Percentiles rank a stretch among this genome's conserved stretches.
Evolutionary conservation across 345 rosid genomes (phyloP).

Genomic region (Raphanus sativus): DNA sequence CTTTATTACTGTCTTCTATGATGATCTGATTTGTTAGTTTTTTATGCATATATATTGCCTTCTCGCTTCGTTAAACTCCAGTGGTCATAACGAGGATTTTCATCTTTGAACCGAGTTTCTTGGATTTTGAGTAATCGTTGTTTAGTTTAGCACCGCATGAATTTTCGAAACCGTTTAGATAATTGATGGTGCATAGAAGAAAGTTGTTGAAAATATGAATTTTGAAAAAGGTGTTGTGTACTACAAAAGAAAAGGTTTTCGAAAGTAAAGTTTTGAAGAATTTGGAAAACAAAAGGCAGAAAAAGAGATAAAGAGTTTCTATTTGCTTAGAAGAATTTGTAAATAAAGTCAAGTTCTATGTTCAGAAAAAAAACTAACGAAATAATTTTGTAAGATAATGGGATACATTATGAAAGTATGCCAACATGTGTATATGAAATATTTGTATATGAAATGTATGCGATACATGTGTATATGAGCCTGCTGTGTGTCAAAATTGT

Average conservation of each 20-base stretch:
- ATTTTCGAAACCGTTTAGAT: not conserved
- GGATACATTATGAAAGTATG: not conserved
- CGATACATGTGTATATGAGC: not conserved
- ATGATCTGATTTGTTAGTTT: no score
- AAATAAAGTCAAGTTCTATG: not conserved
- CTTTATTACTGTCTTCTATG: not conserved
- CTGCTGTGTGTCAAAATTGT: not conserved
- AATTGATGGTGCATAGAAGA: not conserved
- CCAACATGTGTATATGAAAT: not conserved
- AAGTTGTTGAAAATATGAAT: not conserved
- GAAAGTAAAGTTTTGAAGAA: not conserved
- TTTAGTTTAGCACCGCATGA: not conserved
- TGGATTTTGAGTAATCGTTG: not conserved
- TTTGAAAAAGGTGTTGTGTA: not conserved
- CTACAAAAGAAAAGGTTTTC: not conserved
- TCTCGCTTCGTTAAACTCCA: not conserved
- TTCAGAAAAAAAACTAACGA: not conserved
- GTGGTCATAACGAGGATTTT: not conserved
- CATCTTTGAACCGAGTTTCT: not conserved
- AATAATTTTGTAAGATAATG: not conserved
- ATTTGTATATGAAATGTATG: not conserved
- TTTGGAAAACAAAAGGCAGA: not conserved
- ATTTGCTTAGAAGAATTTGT: not conserved
- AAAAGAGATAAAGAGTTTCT: not conserved
- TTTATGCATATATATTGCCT: not conserved